A percentile compares a stretch with the other conserved stretches of the same genome.
Conservation (phyloP, 2,329 filamentous ascomycete genomes). For the Penicillium olsonii region DNA sequence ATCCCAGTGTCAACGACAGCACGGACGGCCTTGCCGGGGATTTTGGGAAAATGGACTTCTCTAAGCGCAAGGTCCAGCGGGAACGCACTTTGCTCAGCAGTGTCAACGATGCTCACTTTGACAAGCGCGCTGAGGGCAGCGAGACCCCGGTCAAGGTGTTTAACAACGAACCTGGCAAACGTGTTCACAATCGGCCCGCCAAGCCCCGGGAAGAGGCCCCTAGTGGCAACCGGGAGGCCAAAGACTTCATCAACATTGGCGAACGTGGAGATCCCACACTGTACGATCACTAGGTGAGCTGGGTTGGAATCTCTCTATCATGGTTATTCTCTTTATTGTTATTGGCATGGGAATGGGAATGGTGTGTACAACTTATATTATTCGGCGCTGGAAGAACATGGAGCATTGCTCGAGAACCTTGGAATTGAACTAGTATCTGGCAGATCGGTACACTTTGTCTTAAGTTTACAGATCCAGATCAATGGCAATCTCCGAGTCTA, state of each 20-base stretch:
- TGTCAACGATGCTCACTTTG: conserved; percentile 72
- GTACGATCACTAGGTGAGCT: conserved; percentile 58
- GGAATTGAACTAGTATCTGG: too few relatives aligned
- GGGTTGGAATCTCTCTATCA: neutral
- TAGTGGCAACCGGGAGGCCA: conserved; percentile 64
- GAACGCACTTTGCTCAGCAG: conserved; percentile 83
- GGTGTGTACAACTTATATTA: neutral
- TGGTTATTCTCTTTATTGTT: conserved; percentile 3
- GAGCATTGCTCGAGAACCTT: too few relatives aligned
- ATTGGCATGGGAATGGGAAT: neutral
- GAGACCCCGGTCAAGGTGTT: conserved; percentile 71
- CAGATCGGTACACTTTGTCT: too few relatives aligned
- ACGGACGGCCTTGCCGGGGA: conserved; percentile 91
- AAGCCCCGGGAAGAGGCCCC: conserved; percentile 62
- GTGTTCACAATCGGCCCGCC: conserved; percentile 44
- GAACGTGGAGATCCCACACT: conserved; percentile 81
- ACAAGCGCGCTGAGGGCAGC: conserved; percentile 57
- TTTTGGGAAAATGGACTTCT: conserved; percentile 78
- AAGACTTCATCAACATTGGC: conserved; percentile 81
- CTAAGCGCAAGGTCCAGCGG: conserved; percentile 73
- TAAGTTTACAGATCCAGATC: too few relatives aligned
- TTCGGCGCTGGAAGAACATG: too few relatives aligned
- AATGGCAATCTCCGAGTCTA: too few relatives aligned
- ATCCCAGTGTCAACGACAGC: conserved; percentile 71
- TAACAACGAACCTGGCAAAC: conserved; percentile 63